Evolutionary conservation across 148 eudicot genomes (phyloP), one percentile per base, ranked within the genome.

Genomic region (Nyssa sinensis): DNA sequence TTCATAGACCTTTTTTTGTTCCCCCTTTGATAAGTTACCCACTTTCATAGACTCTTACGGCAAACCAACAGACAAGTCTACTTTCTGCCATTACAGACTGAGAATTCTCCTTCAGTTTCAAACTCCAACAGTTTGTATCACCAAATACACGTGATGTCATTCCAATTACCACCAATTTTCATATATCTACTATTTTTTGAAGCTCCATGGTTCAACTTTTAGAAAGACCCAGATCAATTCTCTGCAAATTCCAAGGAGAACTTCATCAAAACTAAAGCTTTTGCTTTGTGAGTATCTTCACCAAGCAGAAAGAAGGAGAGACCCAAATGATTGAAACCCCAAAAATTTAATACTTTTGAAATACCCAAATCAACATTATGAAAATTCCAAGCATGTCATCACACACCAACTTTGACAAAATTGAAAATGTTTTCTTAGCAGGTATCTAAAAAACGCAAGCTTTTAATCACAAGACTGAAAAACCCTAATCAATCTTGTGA

Each of bases 321-420:
- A n/a, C n/a, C n/a, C n/a, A n/a, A n/a, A n/a, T n/a, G n/a, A n/a
- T 39, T 60, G 35, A 35, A 60, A 25, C 34, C 25, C 53, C 65
- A 35, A 41, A 41, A 41, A 41, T 1, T 41, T 41, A 41, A 41
- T 41, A 8, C 12, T 41, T 7, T 41, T 1, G 61, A 31, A 67
- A 33, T 27, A 29, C 67, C 67, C 67, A 61, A 30, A 60, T 30
- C 5, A 31, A 68, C 23, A 16, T 63, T 34, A 3, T 14, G 28
- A 4, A 29, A 29, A 72, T 41, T n/a, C 67, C 59, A 72, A 62
- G 59, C 67, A 72, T 37, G 37, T 59, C 25, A 60, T 35, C 65
- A 55, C 55, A 23, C 19, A n/a, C 64, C 61, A 41, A 17, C 39
- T 4, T 39, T 11, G 17, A 27, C 27, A 37, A 63, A 39, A 60